Evolutionary conservation across 768 basidiomycete species (phyloP).

Genomic region (Infundibulicybe gibba): DNA sequence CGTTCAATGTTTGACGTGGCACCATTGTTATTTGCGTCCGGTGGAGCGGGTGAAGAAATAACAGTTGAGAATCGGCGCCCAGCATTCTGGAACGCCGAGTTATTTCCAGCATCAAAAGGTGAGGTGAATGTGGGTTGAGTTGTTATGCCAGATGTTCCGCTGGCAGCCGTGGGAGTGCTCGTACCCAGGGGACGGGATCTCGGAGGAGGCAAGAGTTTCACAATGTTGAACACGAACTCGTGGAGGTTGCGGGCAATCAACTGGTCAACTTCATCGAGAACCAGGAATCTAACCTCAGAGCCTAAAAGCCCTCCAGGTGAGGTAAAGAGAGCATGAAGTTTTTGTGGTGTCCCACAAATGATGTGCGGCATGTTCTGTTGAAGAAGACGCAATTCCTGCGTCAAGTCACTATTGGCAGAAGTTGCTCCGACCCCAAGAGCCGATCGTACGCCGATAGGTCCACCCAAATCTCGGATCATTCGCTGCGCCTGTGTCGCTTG

Average conservation of each 20-base stretch:
- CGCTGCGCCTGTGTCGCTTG: slow-evolving; percentile 97
- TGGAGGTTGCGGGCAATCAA: slow-evolving; percentile 95
- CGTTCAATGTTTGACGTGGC: slow-evolving; percentile 58
- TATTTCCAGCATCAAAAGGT: slow-evolving; percentile 40
- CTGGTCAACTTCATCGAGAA: slow-evolving; percentile 97
- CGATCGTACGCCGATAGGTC: slow-evolving; percentile 88
- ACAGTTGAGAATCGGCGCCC: slow-evolving; percentile 61
- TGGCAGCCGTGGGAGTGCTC: slow-evolving; percentile 28
- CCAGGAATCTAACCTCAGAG: slow-evolving; percentile 87
- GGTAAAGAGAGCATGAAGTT: slow-evolving; percentile 89
- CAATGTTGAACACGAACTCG: slow-evolving; percentile 91
- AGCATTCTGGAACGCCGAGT: slow-evolving; percentile 31
- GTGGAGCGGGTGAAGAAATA: slow-evolving; percentile 43
- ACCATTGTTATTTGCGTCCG: slow-evolving; percentile 24
- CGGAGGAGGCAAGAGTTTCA: slow-evolving; percentile 88
- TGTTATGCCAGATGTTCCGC: slow-evolving; percentile 26
- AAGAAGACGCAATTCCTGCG: slow-evolving; percentile 76
- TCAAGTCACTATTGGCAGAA: slow-evolving; percentile 54
- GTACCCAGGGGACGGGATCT: slow-evolving; percentile 61
- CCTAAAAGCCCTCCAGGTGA: slow-evolving; percentile 73
- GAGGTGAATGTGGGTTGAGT: slow-evolving; percentile 41
- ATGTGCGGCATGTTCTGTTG: slow-evolving; percentile 94
- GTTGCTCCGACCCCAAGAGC: slow-evolving; percentile 84
- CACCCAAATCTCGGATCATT: slow-evolving; percentile 92
- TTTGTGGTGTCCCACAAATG: slow-evolving; percentile 96